Percentiles rank a stretch among this genome's conserved stretches.
Evolutionary conservation across 2,329 filamentous ascomycete species (phyloP).

Genomic region (Colletotrichum eleusines): DNA sequence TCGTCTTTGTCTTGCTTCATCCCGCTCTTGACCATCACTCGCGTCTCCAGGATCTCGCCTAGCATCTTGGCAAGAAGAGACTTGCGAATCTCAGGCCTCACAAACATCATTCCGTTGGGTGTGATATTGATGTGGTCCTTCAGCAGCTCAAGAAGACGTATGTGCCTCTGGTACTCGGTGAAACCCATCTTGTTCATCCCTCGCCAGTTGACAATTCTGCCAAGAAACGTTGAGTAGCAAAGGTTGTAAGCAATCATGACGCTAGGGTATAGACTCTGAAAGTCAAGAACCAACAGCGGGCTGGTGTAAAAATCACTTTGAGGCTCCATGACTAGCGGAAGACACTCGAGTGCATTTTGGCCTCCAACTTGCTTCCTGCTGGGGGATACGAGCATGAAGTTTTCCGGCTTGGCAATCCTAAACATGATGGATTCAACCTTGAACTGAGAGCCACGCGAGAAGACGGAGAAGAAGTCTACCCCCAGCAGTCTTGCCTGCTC

Average conservation of each 20-base stretch:
- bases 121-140: slow-evolving; percentile 91
- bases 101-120: slow-evolving; percentile 97
- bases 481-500: slow-evolving; percentile 94
- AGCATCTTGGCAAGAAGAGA: slow-evolving; percentile 97
- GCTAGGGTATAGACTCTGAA: slow-evolving; percentile 95
- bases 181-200: slow-evolving; percentile 96
- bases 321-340: slow-evolving; percentile 97
- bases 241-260: slow-evolving; percentile 99
- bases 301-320: slow-evolving; percentile 94
- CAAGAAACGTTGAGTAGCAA: slow-evolving; percentile 96
- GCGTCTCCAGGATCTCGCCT: slow-evolving; percentile 92
- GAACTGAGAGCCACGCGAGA: slow-evolving; percentile 94
- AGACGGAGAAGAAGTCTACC: slow-evolving; percentile 97
- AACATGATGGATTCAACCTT: slow-evolving; percentile 99
- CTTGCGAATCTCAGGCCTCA: slow-evolving; percentile 85
- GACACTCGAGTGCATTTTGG: slow-evolving; percentile 93
- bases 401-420: slow-evolving; percentile 96
- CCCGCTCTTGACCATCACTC: slow-evolving; percentile 96
- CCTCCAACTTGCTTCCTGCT: slow-evolving; percentile 91
- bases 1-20: slow-evolving; percentile 96
- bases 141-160: slow-evolving; percentile 80
- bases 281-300: slow-evolving; percentile 91
- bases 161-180: slow-evolving; percentile 82
- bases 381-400: slow-evolving; percentile 90
- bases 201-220: slow-evolving; percentile 88